A percentile compares a stretch with the other conserved stretches of the same genome.
phyloP scores from a whole-genome alignment of 305 asterid genomes.

The Fraxinus dipetala region DNA sequence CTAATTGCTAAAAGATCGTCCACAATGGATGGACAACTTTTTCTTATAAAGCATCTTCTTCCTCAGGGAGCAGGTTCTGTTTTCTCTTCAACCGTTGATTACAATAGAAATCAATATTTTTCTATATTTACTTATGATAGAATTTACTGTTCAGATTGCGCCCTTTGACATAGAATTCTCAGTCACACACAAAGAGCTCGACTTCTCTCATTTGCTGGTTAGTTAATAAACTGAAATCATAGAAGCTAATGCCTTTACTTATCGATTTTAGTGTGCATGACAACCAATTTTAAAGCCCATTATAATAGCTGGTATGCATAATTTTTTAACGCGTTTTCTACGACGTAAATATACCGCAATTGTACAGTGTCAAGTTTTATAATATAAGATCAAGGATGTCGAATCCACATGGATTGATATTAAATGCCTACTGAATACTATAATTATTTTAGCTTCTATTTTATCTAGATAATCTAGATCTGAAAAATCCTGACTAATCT shows the following conservation, averaged over 20 bases:
- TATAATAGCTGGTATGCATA: constrained; percentile 1
- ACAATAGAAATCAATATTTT: constrained; percentile 4
- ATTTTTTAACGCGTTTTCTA: neutral
- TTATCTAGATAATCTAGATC: too few species aligned
- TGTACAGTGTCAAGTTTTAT: too few species aligned
- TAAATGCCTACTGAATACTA: too few species aligned
- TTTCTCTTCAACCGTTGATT: constrained; percentile 18
- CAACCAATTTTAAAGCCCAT: constrained; percentile 5
- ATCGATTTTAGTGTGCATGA: constrained; percentile 13
- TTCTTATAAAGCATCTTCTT: constrained; percentile 92
- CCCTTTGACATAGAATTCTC: constrained; percentile 98
- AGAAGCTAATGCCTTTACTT: constrained; percentile 11
- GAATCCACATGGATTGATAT: too few species aligned
- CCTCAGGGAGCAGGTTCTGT: constrained; percentile 83
- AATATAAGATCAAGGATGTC: too few species aligned
- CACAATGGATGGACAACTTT: constrained; percentile 85
- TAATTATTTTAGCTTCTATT: too few species aligned
- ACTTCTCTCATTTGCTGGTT: constrained; percentile 97
- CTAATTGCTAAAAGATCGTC: constrained; percentile 70
- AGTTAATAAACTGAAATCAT: constrained; percentile 24
- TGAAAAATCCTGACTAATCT: neutral
- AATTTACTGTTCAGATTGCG: constrained; percentile 69
- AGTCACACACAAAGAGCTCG: constrained; percentile 95
- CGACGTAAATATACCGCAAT: too few species aligned
- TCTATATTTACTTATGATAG: constrained; percentile 29